Percentiles rank a stretch among this genome's conserved stretches.
phyloP scores from a whole-genome alignment of 2,329 filamentous ascomycete species.

The Rhexocercosporidium sp. region DNA sequence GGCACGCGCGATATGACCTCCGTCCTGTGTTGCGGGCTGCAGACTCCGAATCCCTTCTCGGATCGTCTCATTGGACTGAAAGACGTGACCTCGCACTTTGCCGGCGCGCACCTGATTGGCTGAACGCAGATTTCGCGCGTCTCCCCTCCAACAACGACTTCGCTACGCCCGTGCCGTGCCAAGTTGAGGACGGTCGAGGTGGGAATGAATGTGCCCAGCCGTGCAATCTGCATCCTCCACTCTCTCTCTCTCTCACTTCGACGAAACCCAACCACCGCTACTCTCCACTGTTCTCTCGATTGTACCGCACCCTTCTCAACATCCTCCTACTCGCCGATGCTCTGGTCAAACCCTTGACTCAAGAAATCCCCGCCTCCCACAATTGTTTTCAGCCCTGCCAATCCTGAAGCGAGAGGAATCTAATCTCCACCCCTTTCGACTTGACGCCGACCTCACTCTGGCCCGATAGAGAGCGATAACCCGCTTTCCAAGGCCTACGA shows the following conservation, averaged over 20 bases:
- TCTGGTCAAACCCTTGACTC: neutral
- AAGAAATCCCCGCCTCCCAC: neutral
- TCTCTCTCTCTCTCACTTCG: neutral
- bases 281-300: neutral
- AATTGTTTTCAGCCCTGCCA: constrained; percentile 10
- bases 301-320: neutral
- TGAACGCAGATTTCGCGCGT: neutral
- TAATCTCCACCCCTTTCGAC: constrained; percentile 10
- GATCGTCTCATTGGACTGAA: neutral
- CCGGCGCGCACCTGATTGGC: neutral
- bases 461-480: constrained; percentile 23
- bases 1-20: neutral
- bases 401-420: constrained; percentile 5
- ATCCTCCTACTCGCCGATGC: neutral
- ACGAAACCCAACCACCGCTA: neutral
- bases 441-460: constrained; percentile 28
- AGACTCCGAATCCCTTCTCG: neutral
- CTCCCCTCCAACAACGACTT: neutral
- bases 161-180: neutral
- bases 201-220: neutral
- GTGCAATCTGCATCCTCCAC: neutral
- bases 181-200: neutral
- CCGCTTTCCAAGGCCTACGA: constrained; percentile 11
- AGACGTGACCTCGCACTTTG: neutral
- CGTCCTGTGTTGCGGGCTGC: neutral